phyloP scores from a whole-genome alignment of 495 filamentous ascomycete genomes.

The Neurospora sp. region DNA sequence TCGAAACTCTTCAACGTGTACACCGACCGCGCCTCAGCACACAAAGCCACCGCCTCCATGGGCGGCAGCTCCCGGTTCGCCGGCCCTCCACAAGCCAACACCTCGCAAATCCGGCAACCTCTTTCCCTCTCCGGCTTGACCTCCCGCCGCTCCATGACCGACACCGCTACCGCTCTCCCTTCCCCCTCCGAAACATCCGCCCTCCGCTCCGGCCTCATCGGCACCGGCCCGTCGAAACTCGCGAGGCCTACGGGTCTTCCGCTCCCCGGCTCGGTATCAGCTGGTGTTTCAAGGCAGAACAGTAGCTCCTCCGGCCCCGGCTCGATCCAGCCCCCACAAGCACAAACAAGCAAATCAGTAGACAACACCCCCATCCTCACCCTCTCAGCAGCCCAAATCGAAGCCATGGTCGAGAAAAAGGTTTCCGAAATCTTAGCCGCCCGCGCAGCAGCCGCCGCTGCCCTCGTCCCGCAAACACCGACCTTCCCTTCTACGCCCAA shows the following conservation, averaged over 20 bases:
- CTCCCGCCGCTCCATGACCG: neutral
- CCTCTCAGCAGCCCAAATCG: slow-evolving; percentile 68
- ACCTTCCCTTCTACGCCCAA: neutral
- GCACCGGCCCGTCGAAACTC: slow-evolving; percentile 26
- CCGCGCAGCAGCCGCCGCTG: slow-evolving; percentile 36
- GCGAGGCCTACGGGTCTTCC: slow-evolving; percentile 24
- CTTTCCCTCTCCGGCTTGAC: neutral
- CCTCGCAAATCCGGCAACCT: slow-evolving; percentile 23
- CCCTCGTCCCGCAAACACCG: slow-evolving; percentile 1
- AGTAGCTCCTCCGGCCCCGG: slow-evolving; percentile 13
- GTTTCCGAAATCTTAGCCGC: slow-evolving; percentile 80
- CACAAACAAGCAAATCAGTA: neutral
- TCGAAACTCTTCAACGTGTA: slow-evolving; percentile 76
- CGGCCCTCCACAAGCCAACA: slow-evolving; percentile 18
- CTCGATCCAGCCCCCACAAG: slow-evolving; percentile 16
- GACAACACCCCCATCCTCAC: slow-evolving; percentile 27
- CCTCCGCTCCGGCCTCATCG: neutral
- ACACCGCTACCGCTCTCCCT: neutral
- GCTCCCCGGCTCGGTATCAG: neutral
- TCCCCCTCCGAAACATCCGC: neutral
- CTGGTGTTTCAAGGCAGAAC: neutral
- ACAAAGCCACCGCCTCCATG: slow-evolving; percentile 29
- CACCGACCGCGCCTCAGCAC: slow-evolving; percentile 46
- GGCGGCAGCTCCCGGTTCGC: slow-evolving; percentile 4
- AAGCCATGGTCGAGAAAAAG: slow-evolving; percentile 84